Evolutionary conservation across 148 eudicot species (phyloP).

Genomic region (Heliosperma pusillum): DNA sequence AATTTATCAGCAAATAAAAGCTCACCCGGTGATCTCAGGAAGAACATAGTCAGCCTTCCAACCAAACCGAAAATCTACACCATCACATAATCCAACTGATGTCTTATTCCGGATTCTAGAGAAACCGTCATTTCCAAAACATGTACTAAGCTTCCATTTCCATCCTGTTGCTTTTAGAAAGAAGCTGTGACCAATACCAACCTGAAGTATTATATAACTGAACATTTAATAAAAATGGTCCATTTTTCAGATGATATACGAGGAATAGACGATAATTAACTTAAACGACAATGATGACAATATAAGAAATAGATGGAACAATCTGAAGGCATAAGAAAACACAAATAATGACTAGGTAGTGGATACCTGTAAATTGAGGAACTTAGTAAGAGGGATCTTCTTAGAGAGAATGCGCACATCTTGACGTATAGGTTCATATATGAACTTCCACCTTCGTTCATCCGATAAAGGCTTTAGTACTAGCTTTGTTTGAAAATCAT

Average conservation of each 20-base stretch:
- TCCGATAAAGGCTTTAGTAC: slow-evolving; percentile 77
- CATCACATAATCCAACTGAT: slow-evolving; percentile 70
- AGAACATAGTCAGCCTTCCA: slow-evolving; percentile 96
- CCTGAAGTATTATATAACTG: slow-evolving; percentile 40
- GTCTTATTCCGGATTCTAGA: slow-evolving; percentile 89
- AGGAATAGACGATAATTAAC: too few relatives aligned
- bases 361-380: slow-evolving; percentile 73
- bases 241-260: neutral
- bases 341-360: neutral
- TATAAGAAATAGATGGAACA: neutral
- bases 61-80: slow-evolving; percentile 84
- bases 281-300: neutral
- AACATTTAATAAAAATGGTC: neutral
- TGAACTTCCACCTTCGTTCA: slow-evolving; percentile 74
- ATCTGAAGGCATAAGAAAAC: neutral
- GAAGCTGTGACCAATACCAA: slow-evolving; percentile 83
- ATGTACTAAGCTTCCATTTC: slow-evolving; percentile 89
- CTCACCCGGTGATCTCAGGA: slow-evolving; percentile 86
- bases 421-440: slow-evolving; percentile 65
- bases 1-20: slow-evolving; percentile 13
- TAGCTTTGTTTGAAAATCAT: slow-evolving; percentile 71
- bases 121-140: slow-evolving; percentile 77
- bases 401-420: slow-evolving; percentile 81
- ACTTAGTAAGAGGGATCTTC: slow-evolving; percentile 83
- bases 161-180: slow-evolving; percentile 67